These are phyloP conservation scores for Mesostigma viride DNA, from an alignment of 139 green algal species.

Conservation along the genomic window DNA sequence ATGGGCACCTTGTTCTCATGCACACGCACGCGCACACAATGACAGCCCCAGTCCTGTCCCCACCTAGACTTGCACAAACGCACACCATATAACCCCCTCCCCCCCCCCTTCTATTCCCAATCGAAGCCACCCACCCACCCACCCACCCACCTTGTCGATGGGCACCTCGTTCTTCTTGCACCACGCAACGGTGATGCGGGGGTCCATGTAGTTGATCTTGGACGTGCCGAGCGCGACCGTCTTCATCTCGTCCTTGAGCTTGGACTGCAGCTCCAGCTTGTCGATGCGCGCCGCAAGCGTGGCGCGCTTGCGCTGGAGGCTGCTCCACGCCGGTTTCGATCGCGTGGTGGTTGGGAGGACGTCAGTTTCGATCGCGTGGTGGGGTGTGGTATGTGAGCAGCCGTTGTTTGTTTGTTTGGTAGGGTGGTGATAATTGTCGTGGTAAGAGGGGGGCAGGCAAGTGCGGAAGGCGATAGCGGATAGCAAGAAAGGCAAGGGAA, in stretches of 20 bases:
- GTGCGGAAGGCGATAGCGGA: too few species aligned
- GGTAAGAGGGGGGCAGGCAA: not conserved
- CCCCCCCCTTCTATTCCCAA: not conserved
- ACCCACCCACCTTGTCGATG: conserved; percentile 69
- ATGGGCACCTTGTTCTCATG: conserved; percentile 78
- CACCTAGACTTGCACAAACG: not conserved
- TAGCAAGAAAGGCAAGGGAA: too few species aligned
- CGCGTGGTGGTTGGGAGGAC: not conserved
- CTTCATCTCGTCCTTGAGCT: conserved; percentile 35
- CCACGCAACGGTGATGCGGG: conserved; percentile 94
- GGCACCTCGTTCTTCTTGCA: conserved; percentile 83
- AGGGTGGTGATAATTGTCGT: not conserved
- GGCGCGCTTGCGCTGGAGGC: conserved; percentile 31
- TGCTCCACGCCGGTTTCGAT: not conserved
- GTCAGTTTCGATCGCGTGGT: too few species aligned
- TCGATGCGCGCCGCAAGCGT: conserved; percentile 25
- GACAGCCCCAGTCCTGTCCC: not conserved
- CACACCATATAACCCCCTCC: not conserved
- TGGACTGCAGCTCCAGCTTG: conserved; percentile 38
- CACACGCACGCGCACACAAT: too few species aligned
- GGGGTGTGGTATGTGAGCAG: too few species aligned
- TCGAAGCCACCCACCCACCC: not conserved
- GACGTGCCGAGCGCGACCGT: conserved; percentile 93
- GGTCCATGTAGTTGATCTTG: conserved; percentile 99
- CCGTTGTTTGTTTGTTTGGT: too few species aligned